Evolutionary conservation across 805 yeast genomes (phyloP), one percentile per base, ranked within the genome.

Genomic region (Yueomyces sp.): DNA sequence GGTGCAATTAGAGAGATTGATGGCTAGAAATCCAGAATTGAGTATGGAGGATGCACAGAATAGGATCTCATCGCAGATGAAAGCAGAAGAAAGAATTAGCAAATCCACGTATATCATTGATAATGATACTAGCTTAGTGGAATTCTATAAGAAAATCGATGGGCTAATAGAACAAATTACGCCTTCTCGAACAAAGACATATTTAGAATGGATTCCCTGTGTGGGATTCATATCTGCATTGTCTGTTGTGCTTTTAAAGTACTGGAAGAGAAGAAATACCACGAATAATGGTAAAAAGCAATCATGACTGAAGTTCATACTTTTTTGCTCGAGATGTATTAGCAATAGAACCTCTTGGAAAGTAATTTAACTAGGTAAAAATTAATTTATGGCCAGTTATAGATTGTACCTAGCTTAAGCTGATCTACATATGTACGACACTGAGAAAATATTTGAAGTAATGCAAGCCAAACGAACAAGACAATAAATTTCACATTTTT

Each of bases 41-140:
- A 57, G 77, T 2, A 57, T 53, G 32, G 77, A 75, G 12, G 95
- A 88, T 45, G 90, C 90, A 1, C 54, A 65, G 6, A 73, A 80
- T 46, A 69, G 97, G 45, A 83, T 92, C 30, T 67, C 67, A 5
- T 74, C 85, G 41, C 99, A 92, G 59, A 78, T 87, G 82, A 57
- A 80, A 2, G 71, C 73, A 41, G 72, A 67, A 9, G 76, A 69
- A 39, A 77, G 85, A 49, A 68, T 72, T 26, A 54, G 55, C 26
- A 66, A 70, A 42, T 78, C 94, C 1, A 95, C 86, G 52, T 62
- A 69, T 36, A 75, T 84, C 2, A 60, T 94, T 12, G 75, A 79
- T 28, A 94, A 92, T 53, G 70, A 75, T 45, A 62, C 65, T 9
- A 56, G 68, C 5, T 33, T 73, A 2, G 70, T 67, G 1, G 65